Conservation (phyloP, 2,329 filamentous ascomycete species). For the Penicillium digitatum region DNA sequence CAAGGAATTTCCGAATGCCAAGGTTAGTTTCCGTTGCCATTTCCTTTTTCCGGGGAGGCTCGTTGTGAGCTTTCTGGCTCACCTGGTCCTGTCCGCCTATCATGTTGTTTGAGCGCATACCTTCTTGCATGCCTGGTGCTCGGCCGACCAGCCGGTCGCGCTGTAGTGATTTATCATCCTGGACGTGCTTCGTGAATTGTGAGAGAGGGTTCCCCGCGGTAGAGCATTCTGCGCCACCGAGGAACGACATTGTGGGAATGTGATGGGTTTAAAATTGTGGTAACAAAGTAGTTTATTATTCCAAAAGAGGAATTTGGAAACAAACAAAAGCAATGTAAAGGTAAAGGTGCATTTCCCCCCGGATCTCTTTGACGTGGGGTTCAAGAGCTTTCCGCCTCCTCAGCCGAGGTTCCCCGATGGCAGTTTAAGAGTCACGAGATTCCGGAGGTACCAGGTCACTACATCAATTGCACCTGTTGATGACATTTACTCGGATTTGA, state of each 20-base stretch:
- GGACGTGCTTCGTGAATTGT: slow-evolving; percentile 95
- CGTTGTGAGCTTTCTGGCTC: slow-evolving; percentile 9
- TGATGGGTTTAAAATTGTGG: background rate
- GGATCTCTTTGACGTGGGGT: slow-evolving; percentile 22
- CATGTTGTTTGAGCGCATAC: slow-evolving; percentile 70
- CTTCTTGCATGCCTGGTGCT: slow-evolving; percentile 66
- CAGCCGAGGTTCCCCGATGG: slow-evolving; percentile 25
- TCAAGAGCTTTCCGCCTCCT: slow-evolving; percentile 18
- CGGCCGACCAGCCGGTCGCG: slow-evolving; percentile 79
- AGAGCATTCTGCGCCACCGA: slow-evolving; percentile 94
- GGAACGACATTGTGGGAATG: slow-evolving; percentile 72
- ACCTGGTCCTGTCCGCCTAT: slow-evolving; percentile 71
- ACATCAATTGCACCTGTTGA: background rate
- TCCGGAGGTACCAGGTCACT: background rate
- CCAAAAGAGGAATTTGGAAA: background rate
- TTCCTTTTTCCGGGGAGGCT: background rate
- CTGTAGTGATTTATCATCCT: slow-evolving; percentile 93
- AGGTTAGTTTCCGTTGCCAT: slow-evolving; percentile 6
- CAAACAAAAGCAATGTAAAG: background rate
- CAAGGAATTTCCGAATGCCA: slow-evolving; percentile 26
- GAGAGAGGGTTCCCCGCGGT: slow-evolving; percentile 92
- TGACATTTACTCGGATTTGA: background rate
- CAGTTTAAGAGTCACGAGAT: background rate
- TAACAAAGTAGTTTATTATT: background rate
- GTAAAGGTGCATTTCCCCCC: slow-evolving; percentile 6